phyloP scores from a whole-genome alignment of 2,329 filamentous ascomycete genomes.

The Pyrenochaeta sp. region DNA sequence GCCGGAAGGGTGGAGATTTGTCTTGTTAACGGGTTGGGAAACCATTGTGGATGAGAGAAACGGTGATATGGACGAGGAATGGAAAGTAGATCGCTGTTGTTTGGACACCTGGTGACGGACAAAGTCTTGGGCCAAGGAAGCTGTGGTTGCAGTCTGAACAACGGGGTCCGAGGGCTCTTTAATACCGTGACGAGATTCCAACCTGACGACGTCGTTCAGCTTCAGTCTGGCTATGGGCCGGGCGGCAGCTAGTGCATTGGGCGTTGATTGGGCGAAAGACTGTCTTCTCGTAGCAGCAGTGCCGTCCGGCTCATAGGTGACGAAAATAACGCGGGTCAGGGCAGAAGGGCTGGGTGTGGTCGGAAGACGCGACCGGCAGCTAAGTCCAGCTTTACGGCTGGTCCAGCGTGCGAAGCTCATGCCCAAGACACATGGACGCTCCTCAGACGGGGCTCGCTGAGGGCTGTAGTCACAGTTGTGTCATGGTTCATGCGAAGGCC shows the following conservation, averaged over 20 bases:
- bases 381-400: constrained; percentile 15
- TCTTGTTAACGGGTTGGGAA: constrained; percentile 80
- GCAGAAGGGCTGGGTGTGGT: constrained; percentile 24
- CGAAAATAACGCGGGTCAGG: constrained; percentile 41
- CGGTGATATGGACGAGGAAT: constrained; percentile 63
- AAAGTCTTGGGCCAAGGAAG: constrained; percentile 64
- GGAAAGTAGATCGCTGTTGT: constrained; percentile 66
- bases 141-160: constrained; percentile 49
- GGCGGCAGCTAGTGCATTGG: constrained; percentile 26
- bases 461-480: constrained; percentile 16
- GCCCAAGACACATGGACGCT: constrained; percentile 14
- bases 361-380: constrained; percentile 33
- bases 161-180: constrained; percentile 49
- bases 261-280: constrained; percentile 34
- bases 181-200: constrained; percentile 42
- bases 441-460: not conserved
- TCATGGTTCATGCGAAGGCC: constrained; percentile 12
- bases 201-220: constrained; percentile 40
- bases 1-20: constrained; percentile 87
- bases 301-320: constrained; percentile 32
- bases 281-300: constrained; percentile 22
- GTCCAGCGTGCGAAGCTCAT: constrained; percentile 2
- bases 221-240: constrained; percentile 33
- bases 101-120: constrained; percentile 65
- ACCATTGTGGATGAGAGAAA: constrained; percentile 48